These are phyloP conservation scores for Capsicum baccatum DNA, from an alignment of 257 asterid genomes.

Conservation along the genomic window DNA sequence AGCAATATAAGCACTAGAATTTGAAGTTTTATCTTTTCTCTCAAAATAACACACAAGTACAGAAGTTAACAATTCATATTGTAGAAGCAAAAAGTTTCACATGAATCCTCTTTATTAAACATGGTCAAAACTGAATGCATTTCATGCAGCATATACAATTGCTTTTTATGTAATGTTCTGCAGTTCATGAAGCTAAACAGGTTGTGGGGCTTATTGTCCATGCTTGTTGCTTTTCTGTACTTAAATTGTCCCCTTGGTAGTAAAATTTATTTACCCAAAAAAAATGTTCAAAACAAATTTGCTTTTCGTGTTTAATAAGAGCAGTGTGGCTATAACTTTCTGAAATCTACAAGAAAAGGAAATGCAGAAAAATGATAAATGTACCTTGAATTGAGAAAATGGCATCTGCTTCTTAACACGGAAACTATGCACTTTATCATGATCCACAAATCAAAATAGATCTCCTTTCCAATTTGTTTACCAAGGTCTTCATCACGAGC, in stretches of 20 bases:
- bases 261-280: too few species aligned
- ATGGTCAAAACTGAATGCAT: not conserved
- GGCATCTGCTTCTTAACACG: slow-evolving; percentile 80
- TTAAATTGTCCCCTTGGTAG: too few species aligned
- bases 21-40: slow-evolving; percentile 10
- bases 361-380: slow-evolving; percentile 28
- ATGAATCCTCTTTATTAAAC: not conserved
- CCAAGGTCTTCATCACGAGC: slow-evolving; percentile 79
- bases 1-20: not conserved
- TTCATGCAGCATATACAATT: not conserved
- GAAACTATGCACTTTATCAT: slow-evolving; percentile 78
- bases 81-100: not conserved
- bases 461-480: slow-evolving; percentile 77
- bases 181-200: too few species aligned
- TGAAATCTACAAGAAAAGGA: not conserved
- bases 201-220: too few species aligned
- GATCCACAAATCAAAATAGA: slow-evolving; percentile 91
- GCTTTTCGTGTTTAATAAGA: not conserved
- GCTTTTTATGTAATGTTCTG: too few species aligned
- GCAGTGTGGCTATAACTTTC: not conserved
- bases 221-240: too few species aligned
- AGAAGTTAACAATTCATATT: not conserved
- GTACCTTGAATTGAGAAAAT: slow-evolving; percentile 75
- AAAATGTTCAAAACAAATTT: not conserved
- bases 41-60: not conserved